phyloP scores from a whole-genome alignment of 2,329 filamentous ascomycete species.

The Truncatella angustata region DNA sequence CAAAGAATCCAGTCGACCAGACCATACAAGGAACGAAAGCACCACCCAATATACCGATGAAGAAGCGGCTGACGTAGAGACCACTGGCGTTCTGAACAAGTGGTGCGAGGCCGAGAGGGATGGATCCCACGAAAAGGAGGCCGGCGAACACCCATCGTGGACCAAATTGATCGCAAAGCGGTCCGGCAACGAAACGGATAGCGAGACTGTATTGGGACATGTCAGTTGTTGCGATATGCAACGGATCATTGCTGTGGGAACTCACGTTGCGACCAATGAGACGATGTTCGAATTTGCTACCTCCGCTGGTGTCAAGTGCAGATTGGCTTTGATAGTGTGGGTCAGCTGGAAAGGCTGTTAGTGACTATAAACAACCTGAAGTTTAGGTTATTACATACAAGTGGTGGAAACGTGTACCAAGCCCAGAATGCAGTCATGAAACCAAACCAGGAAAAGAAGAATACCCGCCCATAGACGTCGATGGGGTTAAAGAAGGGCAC shows the following conservation, averaged over 20 bases:
- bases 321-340: slow-evolving; percentile 76
- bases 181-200: slow-evolving; percentile 74
- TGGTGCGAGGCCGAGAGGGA: slow-evolving; percentile 81
- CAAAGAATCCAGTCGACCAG: slow-evolving; percentile 90
- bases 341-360: slow-evolving; percentile 46
- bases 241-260: too few relatives aligned
- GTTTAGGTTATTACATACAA: slow-evolving; percentile 49
- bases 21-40: slow-evolving; percentile 86
- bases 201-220: slow-evolving; percentile 54
- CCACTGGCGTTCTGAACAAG: slow-evolving; percentile 66
- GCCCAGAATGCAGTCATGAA: slow-evolving; percentile 76
- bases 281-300: slow-evolving; percentile 90
- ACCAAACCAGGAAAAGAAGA: slow-evolving; percentile 67
- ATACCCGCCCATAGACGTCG: slow-evolving; percentile 79
- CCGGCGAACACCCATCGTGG: slow-evolving; percentile 76
- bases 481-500: slow-evolving; percentile 77
- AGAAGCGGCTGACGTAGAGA: slow-evolving; percentile 74
- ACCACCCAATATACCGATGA: slow-evolving; percentile 75
- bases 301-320: slow-evolving; percentile 67
- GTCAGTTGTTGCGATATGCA: background rate
- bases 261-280: slow-evolving; percentile 67
- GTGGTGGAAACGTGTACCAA: slow-evolving; percentile 88
- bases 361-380: background rate
- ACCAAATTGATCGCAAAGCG: slow-evolving; percentile 82
- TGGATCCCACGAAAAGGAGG: slow-evolving; percentile 72